These are phyloP conservation scores for Cucumis melo DNA, from an alignment of 306 rosid species.

Conservation along the genomic window DNA sequence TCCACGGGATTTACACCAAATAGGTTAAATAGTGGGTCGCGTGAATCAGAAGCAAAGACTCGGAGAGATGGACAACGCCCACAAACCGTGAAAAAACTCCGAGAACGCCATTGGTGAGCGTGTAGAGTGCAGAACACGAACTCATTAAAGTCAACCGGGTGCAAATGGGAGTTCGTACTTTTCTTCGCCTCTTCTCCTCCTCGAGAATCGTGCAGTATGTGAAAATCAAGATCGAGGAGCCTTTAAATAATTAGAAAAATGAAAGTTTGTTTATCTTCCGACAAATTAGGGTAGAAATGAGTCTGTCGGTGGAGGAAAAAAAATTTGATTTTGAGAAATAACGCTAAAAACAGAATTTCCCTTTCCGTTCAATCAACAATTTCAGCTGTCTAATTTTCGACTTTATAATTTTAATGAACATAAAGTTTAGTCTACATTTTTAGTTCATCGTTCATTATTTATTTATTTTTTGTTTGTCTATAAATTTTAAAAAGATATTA, in stretches of 20 bases:
- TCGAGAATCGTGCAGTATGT: not conserved
- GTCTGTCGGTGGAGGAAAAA: not conserved
- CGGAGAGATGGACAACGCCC: conserved; percentile 17
- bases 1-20: conserved; percentile 95
- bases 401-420: no score
- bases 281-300: not conserved
- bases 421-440: no score
- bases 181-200: not conserved
- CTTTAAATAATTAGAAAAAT: not conserved
- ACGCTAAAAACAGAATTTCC: no score
- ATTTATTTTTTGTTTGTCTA: no score
- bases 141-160: not conserved
- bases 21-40: conserved; percentile 33
- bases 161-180: not conserved
- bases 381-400: no score
- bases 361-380: no score
- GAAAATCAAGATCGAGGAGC: not conserved
- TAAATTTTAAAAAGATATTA: no score
- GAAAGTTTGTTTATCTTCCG: not conserved
- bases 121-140: not conserved
- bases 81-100: conserved; percentile 27
- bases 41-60: conserved; percentile 42
- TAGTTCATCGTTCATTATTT: no score
- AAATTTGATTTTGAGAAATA: not conserved
- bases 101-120: conserved; percentile 42